Evolutionary conservation across 2,329 filamentous ascomycete genomes (phyloP).

Genomic region (Botrytis sinoallii): DNA sequence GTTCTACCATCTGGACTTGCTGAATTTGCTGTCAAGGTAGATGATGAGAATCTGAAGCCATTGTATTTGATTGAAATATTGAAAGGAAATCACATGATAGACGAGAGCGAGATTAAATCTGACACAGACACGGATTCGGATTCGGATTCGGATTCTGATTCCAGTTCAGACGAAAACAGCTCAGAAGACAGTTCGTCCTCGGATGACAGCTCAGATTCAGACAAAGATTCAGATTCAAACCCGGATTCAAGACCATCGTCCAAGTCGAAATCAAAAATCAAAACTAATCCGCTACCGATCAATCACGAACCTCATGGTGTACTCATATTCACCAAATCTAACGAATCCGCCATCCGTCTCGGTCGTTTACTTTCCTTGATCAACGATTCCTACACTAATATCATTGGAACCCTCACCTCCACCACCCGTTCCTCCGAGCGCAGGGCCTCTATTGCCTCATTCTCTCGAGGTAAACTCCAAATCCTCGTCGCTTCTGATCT

Average conservation of each 20-base stretch:
- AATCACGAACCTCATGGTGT: slow-evolving; percentile 42
- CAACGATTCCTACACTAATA: slow-evolving; percentile 52
- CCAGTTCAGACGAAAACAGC: slow-evolving; percentile 17
- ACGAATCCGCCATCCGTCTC: slow-evolving; percentile 83
- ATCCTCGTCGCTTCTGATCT: slow-evolving; percentile 89
- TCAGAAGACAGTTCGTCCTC: slow-evolving; percentile 9
- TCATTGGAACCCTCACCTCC: slow-evolving; percentile 71
- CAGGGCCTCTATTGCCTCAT: slow-evolving; percentile 64
- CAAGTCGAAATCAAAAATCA: neutral
- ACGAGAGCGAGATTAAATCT: slow-evolving; percentile 35
- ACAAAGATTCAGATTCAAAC: slow-evolving; percentile 17
- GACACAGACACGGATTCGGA: slow-evolving; percentile 34
- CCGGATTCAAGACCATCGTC: neutral
- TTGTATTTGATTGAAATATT: slow-evolving; percentile 81
- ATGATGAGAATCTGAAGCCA: slow-evolving; percentile 70
- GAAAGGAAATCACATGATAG: slow-evolving; percentile 50
- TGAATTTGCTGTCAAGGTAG: slow-evolving; percentile 66
- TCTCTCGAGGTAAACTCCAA: slow-evolving; percentile 59
- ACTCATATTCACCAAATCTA: slow-evolving; percentile 87
- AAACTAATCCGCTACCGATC: slow-evolving; percentile 18
- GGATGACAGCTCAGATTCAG: slow-evolving; percentile 11
- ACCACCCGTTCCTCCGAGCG: slow-evolving; percentile 71
- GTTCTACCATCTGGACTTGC: slow-evolving; percentile 60
- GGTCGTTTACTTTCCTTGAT: slow-evolving; percentile 72
- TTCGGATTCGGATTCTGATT: slow-evolving; percentile 21